These are phyloP conservation scores for Pichia californica DNA, from an alignment of 805 yeast genomes.

Conservation along the genomic window DNA sequence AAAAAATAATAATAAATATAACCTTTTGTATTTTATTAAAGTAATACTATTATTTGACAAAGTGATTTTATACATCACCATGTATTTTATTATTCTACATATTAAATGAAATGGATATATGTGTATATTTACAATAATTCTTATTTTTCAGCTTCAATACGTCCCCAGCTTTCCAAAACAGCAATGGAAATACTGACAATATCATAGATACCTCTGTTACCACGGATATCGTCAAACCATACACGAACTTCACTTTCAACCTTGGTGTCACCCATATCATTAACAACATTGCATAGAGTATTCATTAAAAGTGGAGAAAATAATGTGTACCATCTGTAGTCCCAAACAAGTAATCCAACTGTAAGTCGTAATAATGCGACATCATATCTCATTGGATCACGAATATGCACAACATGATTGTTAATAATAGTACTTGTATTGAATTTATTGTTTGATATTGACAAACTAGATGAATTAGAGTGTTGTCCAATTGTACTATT, in stretches of 20 bases:
- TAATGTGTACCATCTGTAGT: slow-evolving; percentile 95
- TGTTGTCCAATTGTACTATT: neutral
- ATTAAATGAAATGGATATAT: neutral
- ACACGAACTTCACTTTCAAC: slow-evolving; percentile 68
- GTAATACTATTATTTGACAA: no score
- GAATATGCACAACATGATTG: neutral
- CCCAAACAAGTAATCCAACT: slow-evolving; percentile 89
- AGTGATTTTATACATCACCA: no score
- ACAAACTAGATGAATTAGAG: slow-evolving; percentile 1
- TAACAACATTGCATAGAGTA: slow-evolving; percentile 55
- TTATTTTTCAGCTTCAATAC: slow-evolving; percentile 29
- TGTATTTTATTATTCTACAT: no score
- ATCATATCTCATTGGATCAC: slow-evolving; percentile 33
- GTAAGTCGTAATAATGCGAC: slow-evolving; percentile 58
- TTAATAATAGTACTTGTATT: neutral
- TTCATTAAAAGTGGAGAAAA: slow-evolving; percentile 66
- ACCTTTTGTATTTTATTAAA: no score
- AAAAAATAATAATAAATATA: no score
- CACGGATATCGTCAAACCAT: slow-evolving; percentile 44
- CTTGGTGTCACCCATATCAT: slow-evolving; percentile 73
- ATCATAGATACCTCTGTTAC: slow-evolving; percentile 49
- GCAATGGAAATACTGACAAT: slow-evolving; percentile 47
- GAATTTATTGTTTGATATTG: neutral
- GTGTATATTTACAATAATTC: no score
- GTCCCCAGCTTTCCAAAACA: slow-evolving; percentile 39